Evolutionary conservation across 2,329 filamentous ascomycete species (phyloP), one percentile per base, ranked within the genome.

Genomic region (Chlorencoelia australis): DNA sequence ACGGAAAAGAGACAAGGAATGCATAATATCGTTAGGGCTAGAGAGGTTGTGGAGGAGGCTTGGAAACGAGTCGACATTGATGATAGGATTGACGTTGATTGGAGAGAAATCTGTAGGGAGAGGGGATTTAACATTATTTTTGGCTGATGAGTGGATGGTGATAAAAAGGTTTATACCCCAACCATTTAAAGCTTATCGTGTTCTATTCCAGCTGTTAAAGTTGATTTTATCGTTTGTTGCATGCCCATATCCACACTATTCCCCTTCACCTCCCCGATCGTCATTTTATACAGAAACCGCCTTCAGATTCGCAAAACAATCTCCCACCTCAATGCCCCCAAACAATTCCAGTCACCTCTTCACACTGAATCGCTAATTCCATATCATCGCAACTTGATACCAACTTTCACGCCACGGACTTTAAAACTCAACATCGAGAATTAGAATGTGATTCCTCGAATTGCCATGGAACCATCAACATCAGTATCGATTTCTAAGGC

Each of bases 21-120:
- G 75, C 67, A 66, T 8, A 80, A 80, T 46, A 79, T 79, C 38
- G 66, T 67, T 43, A 63, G 72, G 40, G 70, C 73, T 5, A 75
- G 73, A 70, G 63, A 64, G 8, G 70, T 79, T 21, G 67, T 76
- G 3, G 63, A 70, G 46, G 73, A 78, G 50, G 68, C 80, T 7
- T 80, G 75, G 73, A 62, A 61, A 30, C 59, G 71, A 38, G 64
- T 64, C 1, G 71, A 76, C 37, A 9, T 35, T 7, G 39, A 30
- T 2, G 30, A 16, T 3, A 27, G 37, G 18, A 47, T 34, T 21
- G 39, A 46, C 13, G 33, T 46, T 10, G 29, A 41, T 26, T 76
- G 73, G 72, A 64, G 71, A 50, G 58, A 58, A 33, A 68, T 77
- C 11, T 73, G 71, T 47, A 58, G 64, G 39, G 71, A 75, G 43